Percentiles rank a stretch among this genome's conserved stretches.
phyloP scores from a whole-genome alignment of 306 rosid genomes.

The Prunus padus region DNA sequence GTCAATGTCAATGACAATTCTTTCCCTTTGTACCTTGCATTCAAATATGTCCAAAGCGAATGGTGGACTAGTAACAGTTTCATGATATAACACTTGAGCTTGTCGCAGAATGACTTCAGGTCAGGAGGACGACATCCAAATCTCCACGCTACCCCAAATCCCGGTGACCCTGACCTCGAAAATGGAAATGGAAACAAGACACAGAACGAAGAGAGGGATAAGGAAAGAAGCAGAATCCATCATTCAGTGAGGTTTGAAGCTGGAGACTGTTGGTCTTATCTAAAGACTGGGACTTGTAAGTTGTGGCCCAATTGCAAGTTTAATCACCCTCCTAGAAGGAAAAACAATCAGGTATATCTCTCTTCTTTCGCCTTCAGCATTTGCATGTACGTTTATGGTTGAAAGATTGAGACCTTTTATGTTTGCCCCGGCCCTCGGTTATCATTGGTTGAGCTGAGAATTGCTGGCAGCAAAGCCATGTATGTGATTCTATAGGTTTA shows the following conservation, averaged over 20 bases:
- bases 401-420: background rate
- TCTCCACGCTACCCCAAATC: background rate
- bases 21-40: slow-evolving; percentile 12
- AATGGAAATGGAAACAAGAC: slow-evolving; percentile 24
- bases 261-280: slow-evolving; percentile 70
- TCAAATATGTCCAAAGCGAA: background rate
- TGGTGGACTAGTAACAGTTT: slow-evolving; percentile 25
- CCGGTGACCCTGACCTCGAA: background rate
- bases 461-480: background rate
- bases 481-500: background rate
- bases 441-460: background rate
- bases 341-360: slow-evolving; percentile 44
- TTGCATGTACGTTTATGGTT: background rate
- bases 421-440: background rate
- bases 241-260: slow-evolving; percentile 76
- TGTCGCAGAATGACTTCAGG: slow-evolving; percentile 69
- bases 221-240: slow-evolving; percentile 14
- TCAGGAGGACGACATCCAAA: no score
- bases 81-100: slow-evolving; percentile 32
- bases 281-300: slow-evolving; percentile 80
- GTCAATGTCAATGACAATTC: slow-evolving; percentile 8
- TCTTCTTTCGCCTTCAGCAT: background rate
- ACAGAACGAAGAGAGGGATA: slow-evolving; percentile 20
- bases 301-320: slow-evolving; percentile 75
- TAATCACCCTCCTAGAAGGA: slow-evolving; percentile 59